Evolutionary conservation across 2,329 filamentous ascomycete species (phyloP).

Genomic region (Bipolaris cookei): DNA sequence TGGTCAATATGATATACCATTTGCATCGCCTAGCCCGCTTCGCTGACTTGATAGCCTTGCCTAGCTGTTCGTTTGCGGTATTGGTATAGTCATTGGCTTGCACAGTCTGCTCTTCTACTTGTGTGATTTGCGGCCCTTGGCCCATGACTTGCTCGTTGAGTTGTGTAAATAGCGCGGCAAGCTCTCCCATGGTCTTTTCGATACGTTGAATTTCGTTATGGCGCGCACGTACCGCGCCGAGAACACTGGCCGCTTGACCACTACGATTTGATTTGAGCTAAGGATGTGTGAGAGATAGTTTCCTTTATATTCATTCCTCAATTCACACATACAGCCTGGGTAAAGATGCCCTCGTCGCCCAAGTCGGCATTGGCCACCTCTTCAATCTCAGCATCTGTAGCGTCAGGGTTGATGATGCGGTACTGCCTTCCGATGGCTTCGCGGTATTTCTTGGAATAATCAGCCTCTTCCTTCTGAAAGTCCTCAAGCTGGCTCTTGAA

Average conservation of each 20-base stretch:
- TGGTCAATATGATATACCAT: slow-evolving; percentile 76
- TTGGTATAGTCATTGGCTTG: slow-evolving; percentile 71
- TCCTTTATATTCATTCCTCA: not conserved
- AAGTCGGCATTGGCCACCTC: slow-evolving; percentile 63
- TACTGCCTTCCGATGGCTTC: slow-evolving; percentile 83
- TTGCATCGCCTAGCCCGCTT: slow-evolving; percentile 74
- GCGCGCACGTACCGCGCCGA: slow-evolving; percentile 79
- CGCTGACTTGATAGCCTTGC: slow-evolving; percentile 70
- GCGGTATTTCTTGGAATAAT: slow-evolving; percentile 73
- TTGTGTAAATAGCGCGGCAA: slow-evolving; percentile 73
- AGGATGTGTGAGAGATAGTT: slow-evolving; percentile 6
- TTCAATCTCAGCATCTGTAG: slow-evolving; percentile 73
- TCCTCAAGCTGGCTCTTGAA: slow-evolving; percentile 75
- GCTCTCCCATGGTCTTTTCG: slow-evolving; percentile 74
- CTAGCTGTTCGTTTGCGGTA: slow-evolving; percentile 72
- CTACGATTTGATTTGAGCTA: slow-evolving; percentile 77
- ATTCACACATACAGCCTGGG: slow-evolving; percentile 70
- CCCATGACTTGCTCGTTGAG: slow-evolving; percentile 75
- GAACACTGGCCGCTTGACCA: slow-evolving; percentile 73
- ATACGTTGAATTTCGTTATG: slow-evolving; percentile 85
- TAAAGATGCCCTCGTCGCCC: slow-evolving; percentile 68
- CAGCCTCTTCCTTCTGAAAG: slow-evolving; percentile 73
- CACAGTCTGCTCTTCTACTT: slow-evolving; percentile 69
- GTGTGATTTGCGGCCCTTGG: slow-evolving; percentile 69
- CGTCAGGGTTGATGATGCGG: slow-evolving; percentile 80